These are phyloP conservation scores for Garcia nutans DNA, from an alignment of 345 rosid species.

Conservation along the genomic window DNA sequence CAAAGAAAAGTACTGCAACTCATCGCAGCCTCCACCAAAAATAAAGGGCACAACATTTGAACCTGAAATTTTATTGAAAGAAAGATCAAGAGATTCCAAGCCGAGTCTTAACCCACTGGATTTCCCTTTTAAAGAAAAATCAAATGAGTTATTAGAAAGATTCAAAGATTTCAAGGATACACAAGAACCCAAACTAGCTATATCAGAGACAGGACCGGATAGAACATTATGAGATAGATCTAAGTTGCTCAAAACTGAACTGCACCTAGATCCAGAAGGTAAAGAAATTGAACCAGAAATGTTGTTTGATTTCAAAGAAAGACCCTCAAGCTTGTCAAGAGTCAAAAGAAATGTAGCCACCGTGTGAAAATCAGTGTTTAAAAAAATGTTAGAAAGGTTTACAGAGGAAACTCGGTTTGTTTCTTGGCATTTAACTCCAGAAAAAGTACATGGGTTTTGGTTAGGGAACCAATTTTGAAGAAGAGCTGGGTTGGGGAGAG, in stretches of 20 bases:
- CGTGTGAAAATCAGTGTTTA: conserved; percentile 54
- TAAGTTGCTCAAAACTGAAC: conserved; percentile 50
- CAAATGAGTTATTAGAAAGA: conserved; percentile 58
- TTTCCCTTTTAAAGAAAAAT: conserved; percentile 36
- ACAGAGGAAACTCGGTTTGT: conserved; percentile 53
- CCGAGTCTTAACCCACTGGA: conserved; percentile 48
- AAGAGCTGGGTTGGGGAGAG: conserved; percentile 42
- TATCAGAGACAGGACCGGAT: conserved; percentile 54
- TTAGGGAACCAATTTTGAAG: conserved; percentile 59
- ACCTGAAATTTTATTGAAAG: conserved; percentile 56
- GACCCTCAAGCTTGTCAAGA: conserved; percentile 52
- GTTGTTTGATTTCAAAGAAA: conserved; percentile 45
- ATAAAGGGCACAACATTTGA: conserved; percentile 51
- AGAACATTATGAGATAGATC: conserved; percentile 75
- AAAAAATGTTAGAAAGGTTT: conserved; percentile 41
- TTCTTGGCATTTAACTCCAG: conserved; percentile 62
- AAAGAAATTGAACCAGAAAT: conserved; percentile 60
- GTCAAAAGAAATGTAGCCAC: conserved; percentile 56
- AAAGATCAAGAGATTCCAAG: conserved; percentile 74
- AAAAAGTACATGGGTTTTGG: conserved; percentile 64
- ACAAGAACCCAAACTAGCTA: conserved; percentile 55
- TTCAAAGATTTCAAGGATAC: conserved; percentile 50
- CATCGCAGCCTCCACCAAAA: conserved; percentile 56
- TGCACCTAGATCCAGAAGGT: conserved; percentile 62
- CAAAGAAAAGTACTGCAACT: conserved; percentile 46